A percentile compares a stretch with the other conserved stretches of the same genome.
These are phyloP conservation scores for Waitea zeae DNA, from an alignment of 1,284 basidiomycete genomes.

Conservation along the genomic window DNA sequence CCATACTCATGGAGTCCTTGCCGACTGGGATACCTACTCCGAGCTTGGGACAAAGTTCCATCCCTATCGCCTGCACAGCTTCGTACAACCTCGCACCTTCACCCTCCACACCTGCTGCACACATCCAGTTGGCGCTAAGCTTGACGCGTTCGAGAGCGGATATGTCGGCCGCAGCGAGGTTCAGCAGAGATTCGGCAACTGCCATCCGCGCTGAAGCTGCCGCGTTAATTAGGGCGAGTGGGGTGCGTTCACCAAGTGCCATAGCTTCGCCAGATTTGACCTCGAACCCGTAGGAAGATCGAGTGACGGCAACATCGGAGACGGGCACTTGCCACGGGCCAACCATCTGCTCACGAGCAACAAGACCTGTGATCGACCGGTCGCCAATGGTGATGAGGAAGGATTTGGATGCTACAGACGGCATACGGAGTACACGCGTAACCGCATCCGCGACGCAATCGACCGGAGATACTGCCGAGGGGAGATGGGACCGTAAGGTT, in stretches of 20 bases:
- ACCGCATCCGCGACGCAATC: slow-evolving; percentile 45
- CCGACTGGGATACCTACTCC: slow-evolving; percentile 94
- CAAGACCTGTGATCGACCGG: slow-evolving; percentile 85
- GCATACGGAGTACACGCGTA: slow-evolving; percentile 76
- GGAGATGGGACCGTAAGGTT: slow-evolving; percentile 50
- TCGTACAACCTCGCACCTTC: slow-evolving; percentile 88
- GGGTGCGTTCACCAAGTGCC: slow-evolving; percentile 95
- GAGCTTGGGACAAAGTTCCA: slow-evolving; percentile 89
- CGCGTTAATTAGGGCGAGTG: slow-evolving; percentile 74
- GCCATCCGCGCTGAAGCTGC: slow-evolving; percentile 93
- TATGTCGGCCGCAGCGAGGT: slow-evolving; percentile 74
- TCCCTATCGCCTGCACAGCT: slow-evolving; percentile 83
- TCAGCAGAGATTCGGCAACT: slow-evolving; percentile 86
- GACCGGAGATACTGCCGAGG: slow-evolving; percentile 16
- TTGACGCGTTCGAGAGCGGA: slow-evolving; percentile 67
- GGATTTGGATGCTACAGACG: slow-evolving; percentile 87
- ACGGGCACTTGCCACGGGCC: slow-evolving; percentile 98
- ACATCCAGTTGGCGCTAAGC: slow-evolving; percentile 99
- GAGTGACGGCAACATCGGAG: slow-evolving; percentile 93
- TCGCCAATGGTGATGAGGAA: slow-evolving; percentile 99
- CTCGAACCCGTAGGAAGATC: slow-evolving; percentile 86
- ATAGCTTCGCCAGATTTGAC: slow-evolving; percentile 83
- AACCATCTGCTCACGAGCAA: slow-evolving; percentile 96
- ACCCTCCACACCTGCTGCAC: slow-evolving; percentile 77
- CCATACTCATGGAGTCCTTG: slow-evolving; percentile 99